A percentile compares a stretch with the other conserved stretches of the same genome.
Conservation (phyloP, 2,329 filamentous ascomycete genomes). For the Camptophora hylomeconis region DNA sequence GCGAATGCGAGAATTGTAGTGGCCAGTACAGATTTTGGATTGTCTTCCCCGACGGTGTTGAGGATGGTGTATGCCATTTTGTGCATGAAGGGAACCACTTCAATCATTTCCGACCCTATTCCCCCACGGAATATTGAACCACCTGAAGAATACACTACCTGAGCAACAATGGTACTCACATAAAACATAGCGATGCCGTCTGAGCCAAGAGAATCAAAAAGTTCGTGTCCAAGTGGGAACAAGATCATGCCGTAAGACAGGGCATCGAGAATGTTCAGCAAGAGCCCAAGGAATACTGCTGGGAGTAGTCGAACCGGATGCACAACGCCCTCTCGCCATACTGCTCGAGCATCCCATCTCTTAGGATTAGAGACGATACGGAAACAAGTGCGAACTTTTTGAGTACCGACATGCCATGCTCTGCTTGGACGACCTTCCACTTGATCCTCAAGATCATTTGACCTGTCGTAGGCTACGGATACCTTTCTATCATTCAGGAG, state of each 20-base stretch:
- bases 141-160: conserved; percentile 72
- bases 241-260: conserved; percentile 94
- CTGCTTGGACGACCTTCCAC: conserved; percentile 2
- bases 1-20: conserved; percentile 90
- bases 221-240: conserved; percentile 75
- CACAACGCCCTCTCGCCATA: conserved; percentile 53
- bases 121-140: conserved; percentile 83
- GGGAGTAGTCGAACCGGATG: conserved; percentile 62
- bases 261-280: conserved; percentile 88
- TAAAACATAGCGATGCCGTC: conserved; percentile 98
- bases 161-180: conserved; percentile 89
- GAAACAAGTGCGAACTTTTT: conserved; percentile 6
- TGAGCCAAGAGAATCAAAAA: conserved; percentile 75
- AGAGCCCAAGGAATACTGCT: conserved; percentile 72
- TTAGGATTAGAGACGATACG: conserved; percentile 44
- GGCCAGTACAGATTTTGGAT: conserved; percentile 75
- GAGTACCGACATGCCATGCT: conserved; percentile 5
- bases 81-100: conserved; percentile 97
- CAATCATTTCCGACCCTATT: conserved; percentile 93
- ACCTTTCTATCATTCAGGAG: conserved; percentile 13
- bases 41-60: conserved; percentile 60
- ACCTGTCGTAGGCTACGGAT: conserved; percentile 9
- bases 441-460: conserved; percentile 20
- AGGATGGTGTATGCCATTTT: conserved; percentile 93
- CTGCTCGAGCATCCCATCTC: conserved; percentile 53